phyloP scores from a whole-genome alignment of 116 monocot species.

The Trichopus zeylanicus region DNA sequence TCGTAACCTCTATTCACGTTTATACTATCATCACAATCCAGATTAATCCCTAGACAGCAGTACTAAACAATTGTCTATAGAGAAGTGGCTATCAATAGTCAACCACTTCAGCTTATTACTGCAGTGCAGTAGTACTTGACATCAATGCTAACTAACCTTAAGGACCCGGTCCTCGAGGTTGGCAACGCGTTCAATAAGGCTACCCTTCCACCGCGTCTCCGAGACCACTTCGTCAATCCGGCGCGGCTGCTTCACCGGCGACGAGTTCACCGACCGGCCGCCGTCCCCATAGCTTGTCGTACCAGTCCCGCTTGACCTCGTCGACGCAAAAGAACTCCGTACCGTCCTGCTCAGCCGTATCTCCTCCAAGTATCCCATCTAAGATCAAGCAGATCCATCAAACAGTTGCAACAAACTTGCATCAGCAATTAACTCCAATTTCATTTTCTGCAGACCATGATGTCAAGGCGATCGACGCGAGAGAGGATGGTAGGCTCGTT shows the following conservation, averaged over 20 bases:
- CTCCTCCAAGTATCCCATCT: constrained; percentile 36
- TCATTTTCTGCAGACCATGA: too few species aligned
- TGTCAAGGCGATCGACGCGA: constrained; percentile 27
- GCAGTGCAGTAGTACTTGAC: too few species aligned
- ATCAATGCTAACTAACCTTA: too few species aligned
- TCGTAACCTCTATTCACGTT: too few species aligned
- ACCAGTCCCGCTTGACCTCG: constrained; percentile 16
- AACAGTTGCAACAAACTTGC: too few species aligned
- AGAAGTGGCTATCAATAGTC: too few species aligned
- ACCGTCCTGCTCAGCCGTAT: constrained; percentile 6
- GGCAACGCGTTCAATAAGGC: constrained; percentile 24
- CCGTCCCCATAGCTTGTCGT: background rate
- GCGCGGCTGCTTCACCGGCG: constrained; percentile 13
- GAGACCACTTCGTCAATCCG: constrained; percentile 17
- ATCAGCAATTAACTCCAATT: too few species aligned
- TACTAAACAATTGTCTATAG: too few species aligned
- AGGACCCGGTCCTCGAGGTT: constrained; percentile 25
- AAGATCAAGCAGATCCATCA: background rate
- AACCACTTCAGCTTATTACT: too few species aligned
- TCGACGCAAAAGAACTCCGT: constrained; percentile 6
- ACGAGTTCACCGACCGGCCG: constrained; percentile 10
- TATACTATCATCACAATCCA: too few species aligned
- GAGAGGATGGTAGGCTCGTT: constrained; percentile 6
- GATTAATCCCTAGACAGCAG: too few species aligned
- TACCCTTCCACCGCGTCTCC: constrained; percentile 29